Evolutionary conservation across 345 rosid species (phyloP).

Genomic region (Excoecaria cochinchinensis): DNA sequence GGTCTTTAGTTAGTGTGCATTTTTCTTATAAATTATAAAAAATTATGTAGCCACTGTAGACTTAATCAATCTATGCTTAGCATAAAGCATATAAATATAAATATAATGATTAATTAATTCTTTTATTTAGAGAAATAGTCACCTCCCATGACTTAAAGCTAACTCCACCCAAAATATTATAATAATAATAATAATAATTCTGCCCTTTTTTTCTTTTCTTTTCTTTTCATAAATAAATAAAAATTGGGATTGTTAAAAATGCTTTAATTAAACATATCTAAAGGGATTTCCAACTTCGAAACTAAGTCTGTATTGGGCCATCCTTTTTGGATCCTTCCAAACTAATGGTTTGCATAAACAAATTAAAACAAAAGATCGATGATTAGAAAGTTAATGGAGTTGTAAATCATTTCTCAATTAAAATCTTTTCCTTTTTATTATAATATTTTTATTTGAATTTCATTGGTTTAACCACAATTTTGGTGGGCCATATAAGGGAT

Average conservation of each 20-base stretch:
- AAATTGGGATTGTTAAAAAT: constrained; percentile 43
- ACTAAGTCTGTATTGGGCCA: constrained; percentile 35
- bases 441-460: neutral
- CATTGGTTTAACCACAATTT: constrained; percentile 53
- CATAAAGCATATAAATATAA: constrained; percentile 23
- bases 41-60: constrained; percentile 21
- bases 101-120: constrained; percentile 13
- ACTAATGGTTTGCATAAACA: constrained; percentile 40
- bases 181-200: neutral
- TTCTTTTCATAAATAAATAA: neutral
- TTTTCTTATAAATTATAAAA: neutral
- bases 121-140: constrained; percentile 22
- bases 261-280: constrained; percentile 54
- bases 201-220: too few species aligned
- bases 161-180: constrained; percentile 54
- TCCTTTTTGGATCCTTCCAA: constrained; percentile 62
- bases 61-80: constrained; percentile 17
- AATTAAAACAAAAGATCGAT: constrained; percentile 43
- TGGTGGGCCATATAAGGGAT: constrained; percentile 72
- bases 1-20: too few species aligned
- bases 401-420: constrained; percentile 34
- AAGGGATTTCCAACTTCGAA: constrained; percentile 51
- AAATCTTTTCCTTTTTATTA: constrained; percentile 5
- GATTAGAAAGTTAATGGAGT: constrained; percentile 51
- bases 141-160: constrained; percentile 78